These are phyloP conservation scores for Davidsoniella virescens DNA, from an alignment of 2,329 filamentous ascomycete species.

Conservation along the genomic window DNA sequence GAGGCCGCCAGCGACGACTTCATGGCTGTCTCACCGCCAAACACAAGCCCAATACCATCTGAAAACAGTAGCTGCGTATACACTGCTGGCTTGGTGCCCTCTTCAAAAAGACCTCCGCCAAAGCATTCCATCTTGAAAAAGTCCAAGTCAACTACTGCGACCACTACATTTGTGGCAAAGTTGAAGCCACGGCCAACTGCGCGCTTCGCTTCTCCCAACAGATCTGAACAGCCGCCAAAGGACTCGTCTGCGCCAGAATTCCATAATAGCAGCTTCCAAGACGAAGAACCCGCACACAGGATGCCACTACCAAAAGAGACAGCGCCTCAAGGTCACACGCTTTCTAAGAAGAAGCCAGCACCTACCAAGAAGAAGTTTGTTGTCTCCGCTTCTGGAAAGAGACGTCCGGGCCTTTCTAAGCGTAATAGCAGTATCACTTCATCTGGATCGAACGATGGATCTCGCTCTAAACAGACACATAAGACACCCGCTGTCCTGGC, in stretches of 20 bases:
- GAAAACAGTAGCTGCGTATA: background rate
- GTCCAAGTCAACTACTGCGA: conserved; percentile 32
- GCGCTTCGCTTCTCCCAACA: conserved; percentile 40
- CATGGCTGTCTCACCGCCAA: background rate
- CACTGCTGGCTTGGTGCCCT: conserved; percentile 17
- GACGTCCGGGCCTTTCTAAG: conserved; percentile 1
- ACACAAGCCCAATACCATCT: background rate
- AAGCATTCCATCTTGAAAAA: conserved; percentile 44
- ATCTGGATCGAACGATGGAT: conserved; percentile 13
- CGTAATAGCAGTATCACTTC: conserved; percentile 11
- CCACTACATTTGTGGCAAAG: conserved; percentile 21
- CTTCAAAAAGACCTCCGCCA: conserved; percentile 26
- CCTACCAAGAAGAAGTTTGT: conserved; percentile 24
- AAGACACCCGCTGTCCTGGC: background rate
- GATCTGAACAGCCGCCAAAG: conserved; percentile 18
- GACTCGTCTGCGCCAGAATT: too few species aligned
- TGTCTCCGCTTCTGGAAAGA: conserved; percentile 17
- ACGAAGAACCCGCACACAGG: too few species aligned
- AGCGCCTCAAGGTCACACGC: background rate
- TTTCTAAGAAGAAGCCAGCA: conserved; percentile 26
- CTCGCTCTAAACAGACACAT: background rate
- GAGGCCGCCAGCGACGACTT: conserved; percentile 3
- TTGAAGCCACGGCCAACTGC: conserved; percentile 35
- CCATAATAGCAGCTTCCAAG: too few species aligned
- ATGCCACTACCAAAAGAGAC: too few species aligned